Conservation (phyloP, 345 rosid genomes). For the Salix caprea region DNA sequence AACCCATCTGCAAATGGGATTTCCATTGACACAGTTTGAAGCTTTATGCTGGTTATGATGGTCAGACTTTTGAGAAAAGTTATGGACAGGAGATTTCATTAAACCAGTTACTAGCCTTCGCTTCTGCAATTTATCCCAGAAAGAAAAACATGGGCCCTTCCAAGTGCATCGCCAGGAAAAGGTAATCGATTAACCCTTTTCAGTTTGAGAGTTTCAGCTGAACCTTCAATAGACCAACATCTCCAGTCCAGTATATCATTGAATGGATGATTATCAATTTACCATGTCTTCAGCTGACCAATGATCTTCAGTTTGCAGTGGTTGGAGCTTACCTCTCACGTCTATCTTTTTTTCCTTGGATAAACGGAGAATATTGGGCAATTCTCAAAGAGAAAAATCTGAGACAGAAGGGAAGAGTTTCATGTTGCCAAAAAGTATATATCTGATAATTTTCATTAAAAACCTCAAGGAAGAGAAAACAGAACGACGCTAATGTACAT, state of each 20-base stretch:
- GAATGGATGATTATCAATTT: not conserved
- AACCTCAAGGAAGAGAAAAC: not conserved
- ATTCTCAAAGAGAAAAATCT: not conserved
- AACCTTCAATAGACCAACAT: not conserved
- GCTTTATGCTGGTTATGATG: not conserved
- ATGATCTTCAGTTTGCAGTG: not conserved
- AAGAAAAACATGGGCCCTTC: no score
- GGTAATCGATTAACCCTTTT: not conserved
- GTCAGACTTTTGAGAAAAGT: not conserved
- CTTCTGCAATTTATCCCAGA: not conserved
- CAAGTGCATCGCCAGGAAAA: not conserved
- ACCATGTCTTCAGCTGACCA: not conserved
- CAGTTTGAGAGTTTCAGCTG: not conserved
- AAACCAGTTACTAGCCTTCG: not conserved
- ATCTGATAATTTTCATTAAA: not conserved
- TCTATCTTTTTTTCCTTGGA: not conserved
- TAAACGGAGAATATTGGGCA: not conserved
- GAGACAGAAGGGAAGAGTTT: not conserved
- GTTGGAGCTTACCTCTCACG: not conserved
- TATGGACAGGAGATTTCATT: not conserved
- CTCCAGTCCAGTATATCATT: not conserved
- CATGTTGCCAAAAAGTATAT: not conserved
- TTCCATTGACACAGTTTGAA: not conserved
- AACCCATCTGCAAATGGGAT: no score
- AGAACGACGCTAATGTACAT: not conserved